Percentiles rank a stretch among this genome's conserved stretches.
Conservation (phyloP, 208 protist genomes). For the Leishmania lainsoni region DNA sequence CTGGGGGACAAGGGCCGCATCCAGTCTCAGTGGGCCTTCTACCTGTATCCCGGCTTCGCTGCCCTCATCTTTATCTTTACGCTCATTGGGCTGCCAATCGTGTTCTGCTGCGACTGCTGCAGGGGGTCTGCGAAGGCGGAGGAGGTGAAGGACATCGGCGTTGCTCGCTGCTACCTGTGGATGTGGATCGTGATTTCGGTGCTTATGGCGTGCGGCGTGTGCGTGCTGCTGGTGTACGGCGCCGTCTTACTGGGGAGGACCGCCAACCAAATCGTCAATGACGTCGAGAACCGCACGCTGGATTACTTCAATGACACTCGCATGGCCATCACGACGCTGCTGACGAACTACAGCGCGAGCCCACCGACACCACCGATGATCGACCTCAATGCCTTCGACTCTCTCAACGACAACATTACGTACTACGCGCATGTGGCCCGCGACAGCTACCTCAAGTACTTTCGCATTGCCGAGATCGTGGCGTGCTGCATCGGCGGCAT, state of each 20-base stretch:
- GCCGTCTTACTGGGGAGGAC: conserved; percentile 39
- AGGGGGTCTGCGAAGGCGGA: conserved; percentile 34
- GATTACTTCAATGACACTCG: conserved; percentile 54
- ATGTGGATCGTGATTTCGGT: conserved; percentile 67
- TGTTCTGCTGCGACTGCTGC: conserved; percentile 63
- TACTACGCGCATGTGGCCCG: conserved; percentile 33
- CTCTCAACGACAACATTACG: conserved; percentile 32
- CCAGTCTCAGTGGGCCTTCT: conserved; percentile 54
- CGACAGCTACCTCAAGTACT: conserved; percentile 70
- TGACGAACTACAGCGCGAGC: conserved; percentile 40
- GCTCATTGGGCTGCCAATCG: conserved; percentile 57
- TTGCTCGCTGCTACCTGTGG: conserved; percentile 59
- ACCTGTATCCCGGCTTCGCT: conserved; percentile 54
- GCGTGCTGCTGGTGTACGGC: conserved; percentile 67
- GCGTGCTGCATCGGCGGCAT: conserved; percentile 53
- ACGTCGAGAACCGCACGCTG: conserved; percentile 38
- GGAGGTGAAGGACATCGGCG: conserved; percentile 24
- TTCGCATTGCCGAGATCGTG: conserved; percentile 53
- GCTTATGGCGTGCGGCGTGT: conserved; percentile 51
- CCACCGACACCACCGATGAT: conserved; percentile 28
- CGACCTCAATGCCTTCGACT: conserved; percentile 48
- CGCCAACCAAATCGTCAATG: conserved; percentile 30
- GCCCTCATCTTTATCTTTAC: conserved; percentile 60
- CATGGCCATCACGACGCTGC: conserved; percentile 32
- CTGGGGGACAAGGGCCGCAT: conserved; percentile 53